phyloP scores from a whole-genome alignment of 164 flowering plant genomes.

The Liquidambar formosana region DNA sequence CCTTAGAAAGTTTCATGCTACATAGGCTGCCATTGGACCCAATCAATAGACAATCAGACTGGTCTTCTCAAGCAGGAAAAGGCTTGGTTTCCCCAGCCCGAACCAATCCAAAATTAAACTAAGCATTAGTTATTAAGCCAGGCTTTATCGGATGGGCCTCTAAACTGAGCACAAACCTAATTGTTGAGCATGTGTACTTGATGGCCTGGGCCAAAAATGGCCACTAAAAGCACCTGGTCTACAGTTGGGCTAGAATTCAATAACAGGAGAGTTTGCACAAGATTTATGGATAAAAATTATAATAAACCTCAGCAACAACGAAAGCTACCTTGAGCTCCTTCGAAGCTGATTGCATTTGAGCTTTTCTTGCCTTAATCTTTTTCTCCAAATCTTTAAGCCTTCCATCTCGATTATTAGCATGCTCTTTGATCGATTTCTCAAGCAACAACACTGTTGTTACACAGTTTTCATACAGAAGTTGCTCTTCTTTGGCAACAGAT shows the following conservation, averaged over 20 bases:
- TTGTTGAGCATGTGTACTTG: too few relatives aligned
- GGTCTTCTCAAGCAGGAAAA: too few relatives aligned
- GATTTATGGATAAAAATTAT: neutral
- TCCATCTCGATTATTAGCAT: slow-evolving; percentile 62
- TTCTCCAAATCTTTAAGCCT: slow-evolving; percentile 77
- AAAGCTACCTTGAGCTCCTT: slow-evolving; percentile 80
- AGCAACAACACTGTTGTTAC: slow-evolving; percentile 51
- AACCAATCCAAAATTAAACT: neutral
- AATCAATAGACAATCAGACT: too few relatives aligned
- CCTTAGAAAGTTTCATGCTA: too few relatives aligned
- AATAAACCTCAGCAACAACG: neutral
- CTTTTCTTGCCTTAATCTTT: slow-evolving; percentile 61
- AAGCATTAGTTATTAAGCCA: neutral
- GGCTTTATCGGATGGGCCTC: neutral
- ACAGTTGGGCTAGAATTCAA: neutral
- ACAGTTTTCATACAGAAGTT: slow-evolving; percentile 47
- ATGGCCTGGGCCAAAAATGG: too few relatives aligned
- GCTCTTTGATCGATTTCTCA: slow-evolving; percentile 79
- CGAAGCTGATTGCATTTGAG: slow-evolving; percentile 70
- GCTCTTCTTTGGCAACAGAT: slow-evolving; percentile 55
- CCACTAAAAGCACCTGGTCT: too few relatives aligned
- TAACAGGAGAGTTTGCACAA: neutral
- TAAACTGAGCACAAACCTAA: neutral
- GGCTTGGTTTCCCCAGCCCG: too few relatives aligned
- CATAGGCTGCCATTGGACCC: too few relatives aligned